A percentile compares a stretch with the other conserved stretches of the same genome.
These are phyloP conservation scores for Amylocarpus encephaloides DNA, from an alignment of 2,329 filamentous ascomycete species.

Conservation along the genomic window DNA sequence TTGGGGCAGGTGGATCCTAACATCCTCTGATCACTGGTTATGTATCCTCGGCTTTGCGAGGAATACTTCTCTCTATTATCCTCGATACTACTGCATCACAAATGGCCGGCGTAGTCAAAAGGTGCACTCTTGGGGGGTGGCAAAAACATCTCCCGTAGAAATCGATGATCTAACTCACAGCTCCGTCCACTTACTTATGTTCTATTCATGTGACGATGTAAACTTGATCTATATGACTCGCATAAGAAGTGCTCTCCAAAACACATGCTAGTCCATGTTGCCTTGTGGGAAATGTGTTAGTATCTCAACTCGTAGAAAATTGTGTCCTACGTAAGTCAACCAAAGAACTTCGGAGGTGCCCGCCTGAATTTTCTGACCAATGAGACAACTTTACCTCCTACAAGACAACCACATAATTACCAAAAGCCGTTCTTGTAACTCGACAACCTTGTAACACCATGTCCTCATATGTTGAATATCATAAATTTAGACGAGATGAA, in stretches of 20 bases:
- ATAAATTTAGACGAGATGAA: conserved; percentile 38
- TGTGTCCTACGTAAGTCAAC: no score
- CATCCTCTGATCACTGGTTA: conserved; percentile 39
- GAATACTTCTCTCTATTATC: conserved; percentile 26
- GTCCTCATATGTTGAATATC: conserved; percentile 30
- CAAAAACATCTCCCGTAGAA: conserved; percentile 29
- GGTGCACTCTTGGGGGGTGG: conserved; percentile 27
- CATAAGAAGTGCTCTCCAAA: neutral
- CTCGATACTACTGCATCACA: conserved; percentile 28
- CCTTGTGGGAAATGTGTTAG: no score
- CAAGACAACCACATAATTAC: neutral
- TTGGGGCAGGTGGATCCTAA: conserved; percentile 30
- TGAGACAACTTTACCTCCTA: no score
- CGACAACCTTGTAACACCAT: conserved; percentile 15
- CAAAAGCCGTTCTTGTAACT: neutral
- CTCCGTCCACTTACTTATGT: neutral
- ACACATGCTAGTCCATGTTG: no score
- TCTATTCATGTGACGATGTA: neutral
- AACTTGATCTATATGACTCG: neutral
- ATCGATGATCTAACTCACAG: conserved; percentile 20
- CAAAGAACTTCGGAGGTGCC: no score
- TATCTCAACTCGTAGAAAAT: no score
- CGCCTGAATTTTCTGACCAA: no score
- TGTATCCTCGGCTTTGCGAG: conserved; percentile 27
- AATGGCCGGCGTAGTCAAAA: conserved; percentile 33